Evolutionary conservation across 1,284 basidiomycete genomes (phyloP), one percentile per base, ranked within the genome.

Genomic region (Ganoderma meredithae): DNA sequence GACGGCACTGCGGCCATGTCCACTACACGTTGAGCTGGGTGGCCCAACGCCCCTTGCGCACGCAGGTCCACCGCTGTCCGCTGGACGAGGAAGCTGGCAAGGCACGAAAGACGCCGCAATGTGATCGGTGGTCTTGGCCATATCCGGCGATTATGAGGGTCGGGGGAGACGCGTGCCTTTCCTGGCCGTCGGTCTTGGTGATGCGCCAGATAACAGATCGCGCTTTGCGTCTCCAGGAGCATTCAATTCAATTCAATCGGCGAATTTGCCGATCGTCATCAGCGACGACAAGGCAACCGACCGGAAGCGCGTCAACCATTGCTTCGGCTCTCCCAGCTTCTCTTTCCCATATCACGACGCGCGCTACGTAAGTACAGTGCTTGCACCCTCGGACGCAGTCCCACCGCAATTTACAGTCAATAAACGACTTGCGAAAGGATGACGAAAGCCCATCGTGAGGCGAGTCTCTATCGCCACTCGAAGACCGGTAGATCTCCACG

Each of bases 181-280:
- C 66, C 47, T 49, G 71, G 64, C 55, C 60, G 59, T 61, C 67
- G 52, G 64, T 19, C 44, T 66, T 47, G 68, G 68, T 70, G 71
- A 72, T 70, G 71, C 65, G 69, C 63, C 53, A 72, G 69, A 72
- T 72, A 70, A 40, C 58, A 63, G 69, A 72, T 72, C 71, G 31
- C 41, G 22, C 40, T 47, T 33, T 55, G 53, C 43, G 71, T 72
- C 71, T 68, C 44, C 68, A 72, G 68, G 71, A 69, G 59, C 55
- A 65, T 53, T 62, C 64, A 63, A 67, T 55, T 47, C 44, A 44
- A 65, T 59, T 64, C 68, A 63, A 66, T 68, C 71, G 71, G 66
- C 47, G 71, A 66, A 68, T 68, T 66, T 72, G 69, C 69, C 71
- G 71, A 72, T 70, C 71, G 63, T 67, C 69, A 70, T 72, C 71